phyloP scores from a whole-genome alignment of 192 early-diverging fungal genomes.

The Chytriomyces confervae region DNA sequence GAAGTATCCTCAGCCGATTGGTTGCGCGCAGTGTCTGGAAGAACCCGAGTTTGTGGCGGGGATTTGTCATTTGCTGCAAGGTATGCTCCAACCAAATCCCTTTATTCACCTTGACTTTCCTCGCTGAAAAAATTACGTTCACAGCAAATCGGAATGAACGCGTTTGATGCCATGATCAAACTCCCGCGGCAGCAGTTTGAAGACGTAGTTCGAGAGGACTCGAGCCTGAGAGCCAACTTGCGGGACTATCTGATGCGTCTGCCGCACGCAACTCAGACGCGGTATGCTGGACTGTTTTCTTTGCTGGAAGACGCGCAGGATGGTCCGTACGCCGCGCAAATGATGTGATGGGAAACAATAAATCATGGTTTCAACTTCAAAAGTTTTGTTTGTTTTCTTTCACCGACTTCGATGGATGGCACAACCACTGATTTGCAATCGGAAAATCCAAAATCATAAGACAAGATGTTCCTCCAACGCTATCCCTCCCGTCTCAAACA shows the following conservation, averaged over 20 bases:
- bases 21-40: constrained; percentile 74
- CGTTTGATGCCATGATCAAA: constrained; percentile 38
- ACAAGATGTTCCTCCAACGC: not conserved
- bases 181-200: constrained; percentile 41
- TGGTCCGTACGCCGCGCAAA: not conserved
- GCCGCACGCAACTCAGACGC: constrained; percentile 22
- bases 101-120: not conserved
- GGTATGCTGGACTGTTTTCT: constrained; percentile 18
- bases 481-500: not conserved
- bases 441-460: not conserved
- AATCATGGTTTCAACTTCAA: not conserved
- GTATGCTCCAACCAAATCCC: constrained; percentile 34
- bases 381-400: too few relatives aligned
- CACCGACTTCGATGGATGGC: too few relatives aligned
- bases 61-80: constrained; percentile 71
- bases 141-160: constrained; percentile 31
- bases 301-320: constrained; percentile 25
- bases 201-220: constrained; percentile 38
- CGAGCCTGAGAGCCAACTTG: constrained; percentile 33
- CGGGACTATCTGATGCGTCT: constrained; percentile 37
- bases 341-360: not conserved
- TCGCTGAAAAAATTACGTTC: not conserved
- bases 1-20: constrained; percentile 62
- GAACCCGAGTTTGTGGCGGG: constrained; percentile 73
- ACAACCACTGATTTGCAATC: too few relatives aligned